These are phyloP conservation scores for Pterocarpus santalinus DNA, from an alignment of 306 rosid species.

Conservation along the genomic window DNA sequence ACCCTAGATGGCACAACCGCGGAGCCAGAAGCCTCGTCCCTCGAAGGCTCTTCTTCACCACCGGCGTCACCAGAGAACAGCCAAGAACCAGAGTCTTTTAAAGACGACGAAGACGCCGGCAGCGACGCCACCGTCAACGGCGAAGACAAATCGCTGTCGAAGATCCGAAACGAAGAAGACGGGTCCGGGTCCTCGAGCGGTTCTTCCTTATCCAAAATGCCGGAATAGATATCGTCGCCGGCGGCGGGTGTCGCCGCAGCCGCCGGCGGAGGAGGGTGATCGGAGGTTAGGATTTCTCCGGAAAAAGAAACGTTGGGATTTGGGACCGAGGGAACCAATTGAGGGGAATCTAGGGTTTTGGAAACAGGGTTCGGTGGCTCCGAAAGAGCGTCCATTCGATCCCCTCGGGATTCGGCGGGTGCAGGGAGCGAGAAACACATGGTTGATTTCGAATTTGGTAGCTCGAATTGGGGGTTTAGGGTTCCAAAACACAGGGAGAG, in stretches of 20 bases:
- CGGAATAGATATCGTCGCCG: background rate
- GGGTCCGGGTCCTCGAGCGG: conserved; percentile 14
- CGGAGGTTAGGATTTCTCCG: background rate
- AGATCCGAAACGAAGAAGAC: conserved; percentile 13
- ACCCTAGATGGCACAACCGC: conserved; percentile 48
- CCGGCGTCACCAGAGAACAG: background rate
- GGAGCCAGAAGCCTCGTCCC: background rate
- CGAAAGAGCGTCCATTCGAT: background rate
- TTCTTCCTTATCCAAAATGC: background rate
- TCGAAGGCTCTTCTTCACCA: background rate
- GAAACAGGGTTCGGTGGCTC: conserved; percentile 6
- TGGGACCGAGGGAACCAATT: conserved; percentile 4
- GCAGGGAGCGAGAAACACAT: conserved; percentile 9
- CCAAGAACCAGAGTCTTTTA: conserved; percentile 18
- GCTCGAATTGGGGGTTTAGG: conserved; percentile 12
- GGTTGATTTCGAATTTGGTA: background rate
- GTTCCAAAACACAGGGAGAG: conserved; percentile 25
- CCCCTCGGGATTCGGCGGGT: background rate
- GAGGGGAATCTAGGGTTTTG: conserved; percentile 32
- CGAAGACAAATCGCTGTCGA: background rate
- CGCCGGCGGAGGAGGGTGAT: background rate
- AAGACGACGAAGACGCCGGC: conserved; percentile 24
- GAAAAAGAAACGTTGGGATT: conserved; percentile 21
- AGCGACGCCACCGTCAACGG: conserved; percentile 2
- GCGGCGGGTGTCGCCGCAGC: background rate